Evolutionary conservation across 208 protist genomes (phyloP), one percentile per base, ranked within the genome.

Genomic region (Dictyostelium gargantuum): DNA sequence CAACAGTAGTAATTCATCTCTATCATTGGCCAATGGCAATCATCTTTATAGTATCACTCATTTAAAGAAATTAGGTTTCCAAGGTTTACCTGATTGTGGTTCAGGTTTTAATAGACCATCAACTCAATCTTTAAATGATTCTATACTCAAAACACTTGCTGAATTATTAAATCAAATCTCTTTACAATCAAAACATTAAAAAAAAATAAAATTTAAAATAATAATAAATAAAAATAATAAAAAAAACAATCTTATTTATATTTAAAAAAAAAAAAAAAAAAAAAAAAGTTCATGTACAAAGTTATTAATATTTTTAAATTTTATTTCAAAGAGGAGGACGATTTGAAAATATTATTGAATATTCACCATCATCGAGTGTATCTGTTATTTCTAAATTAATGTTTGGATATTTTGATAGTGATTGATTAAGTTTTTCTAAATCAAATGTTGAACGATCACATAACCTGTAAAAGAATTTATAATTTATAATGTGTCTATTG

Each of bases 11-110:
- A 35, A 35, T 44, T 42, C 38, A 29, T n/a, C 42, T 26, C 6
- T 48, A 32, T 48, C 42, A 48, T 48, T 32, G 5, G 17, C 70
- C 38, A 70, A 70, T 40, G 63, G 63, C 6, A 70, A 35, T 23
- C 32, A 35, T 11, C n/a, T 29, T 21, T 75, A 75, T 75, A 26
- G 70, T 29, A 32, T 75, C 19, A 2, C 66, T 35, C 80, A 85
- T 29, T 29, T 86, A 8, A 86, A 86, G 48, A 77, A 75, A 44
- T n/a, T 86, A 26, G 50, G 81, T 40, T 86, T 86, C 66, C 81
- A 86, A 63, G 81, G 81, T 48, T n/a, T 86, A 23, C 66, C 81
- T 15, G 81, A 86, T 44, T 86, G 66, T 77, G 81, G 81, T 38
- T 50, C 81, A 35, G 81, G 81, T 29, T 86, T 86, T 5, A 66